Conservation (phyloP, 805 yeast species). For the Yarrowia sp. region DNA sequence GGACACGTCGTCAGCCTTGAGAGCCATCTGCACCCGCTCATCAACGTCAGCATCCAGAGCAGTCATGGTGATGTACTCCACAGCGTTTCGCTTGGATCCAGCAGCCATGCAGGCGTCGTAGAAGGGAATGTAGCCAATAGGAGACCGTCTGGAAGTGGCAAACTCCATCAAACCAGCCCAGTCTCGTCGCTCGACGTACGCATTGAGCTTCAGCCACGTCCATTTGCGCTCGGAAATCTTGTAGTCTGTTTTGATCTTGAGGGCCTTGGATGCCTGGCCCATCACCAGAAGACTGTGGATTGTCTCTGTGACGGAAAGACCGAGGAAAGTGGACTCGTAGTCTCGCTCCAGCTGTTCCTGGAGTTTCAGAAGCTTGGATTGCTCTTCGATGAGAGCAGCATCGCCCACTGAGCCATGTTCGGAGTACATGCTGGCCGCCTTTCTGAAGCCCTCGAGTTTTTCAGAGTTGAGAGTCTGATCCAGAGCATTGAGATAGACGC, state of each 20-base stretch:
- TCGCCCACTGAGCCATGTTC: slow-evolving; percentile 46
- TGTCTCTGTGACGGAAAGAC: slow-evolving; percentile 58
- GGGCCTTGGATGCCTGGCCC: slow-evolving; percentile 60
- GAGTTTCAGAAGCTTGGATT: slow-evolving; percentile 53
- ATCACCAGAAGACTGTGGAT: slow-evolving; percentile 55
- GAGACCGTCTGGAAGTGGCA: slow-evolving; percentile 61
- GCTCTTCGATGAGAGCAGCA: slow-evolving; percentile 55
- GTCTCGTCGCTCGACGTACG: slow-evolving; percentile 56
- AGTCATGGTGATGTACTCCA: slow-evolving; percentile 64
- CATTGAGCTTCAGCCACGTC: slow-evolving; percentile 61
- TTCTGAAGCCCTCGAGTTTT: slow-evolving; percentile 46
- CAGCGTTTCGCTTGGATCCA: slow-evolving; percentile 67
- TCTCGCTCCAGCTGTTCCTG: slow-evolving; percentile 58
- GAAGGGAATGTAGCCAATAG: slow-evolving; percentile 75
- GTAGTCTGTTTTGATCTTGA: slow-evolving; percentile 59
- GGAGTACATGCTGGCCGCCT: slow-evolving; percentile 51
- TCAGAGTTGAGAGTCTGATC: slow-evolving; percentile 40
- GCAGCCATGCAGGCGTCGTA: slow-evolving; percentile 60
- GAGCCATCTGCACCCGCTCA: slow-evolving; percentile 58
- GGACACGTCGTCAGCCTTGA: slow-evolving; percentile 58
- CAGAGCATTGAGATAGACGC: slow-evolving; percentile 50
- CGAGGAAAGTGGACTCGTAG: slow-evolving; percentile 52
- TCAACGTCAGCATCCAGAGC: slow-evolving; percentile 52
- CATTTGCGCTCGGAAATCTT: slow-evolving; percentile 64
- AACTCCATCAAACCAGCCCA: slow-evolving; percentile 65